phyloP scores from a whole-genome alignment of 805 yeast genomes.

The Metschnikowia borealis region DNA sequence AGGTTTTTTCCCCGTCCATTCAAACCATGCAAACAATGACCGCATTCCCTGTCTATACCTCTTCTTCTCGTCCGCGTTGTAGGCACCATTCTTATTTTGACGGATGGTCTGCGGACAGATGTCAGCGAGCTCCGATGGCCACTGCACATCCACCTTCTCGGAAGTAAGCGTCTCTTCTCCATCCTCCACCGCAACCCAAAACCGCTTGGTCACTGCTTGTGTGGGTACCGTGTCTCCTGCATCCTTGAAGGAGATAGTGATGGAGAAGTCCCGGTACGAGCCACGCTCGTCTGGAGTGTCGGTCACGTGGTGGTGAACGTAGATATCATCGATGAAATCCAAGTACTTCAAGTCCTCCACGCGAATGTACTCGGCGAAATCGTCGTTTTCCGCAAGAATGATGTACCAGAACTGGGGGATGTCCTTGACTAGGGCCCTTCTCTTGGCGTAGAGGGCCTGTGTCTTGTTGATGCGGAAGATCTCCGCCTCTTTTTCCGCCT shows the following conservation, averaged over 20 bases:
- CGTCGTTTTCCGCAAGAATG: conserved; percentile 78
- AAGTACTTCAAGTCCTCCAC: conserved; percentile 74
- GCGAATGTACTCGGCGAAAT: conserved; percentile 73
- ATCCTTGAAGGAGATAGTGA: conserved; percentile 52
- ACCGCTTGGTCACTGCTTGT: conserved; percentile 59
- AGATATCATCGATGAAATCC: conserved; percentile 62
- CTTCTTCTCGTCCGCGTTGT: conserved; percentile 52
- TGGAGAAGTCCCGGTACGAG: conserved; percentile 51
- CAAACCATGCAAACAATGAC: conserved; percentile 83
- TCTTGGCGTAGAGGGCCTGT: conserved; percentile 51
- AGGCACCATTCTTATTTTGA: conserved; percentile 27
- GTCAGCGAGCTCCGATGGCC: conserved; percentile 64
- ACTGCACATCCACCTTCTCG: conserved; percentile 49
- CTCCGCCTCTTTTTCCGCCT: conserved; percentile 59
- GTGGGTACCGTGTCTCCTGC: conserved; percentile 40
- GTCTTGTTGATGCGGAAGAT: conserved; percentile 49
- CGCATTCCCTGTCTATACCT: conserved; percentile 69
- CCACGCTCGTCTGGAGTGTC: conserved; percentile 26
- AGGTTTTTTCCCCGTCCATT: conserved; percentile 76
- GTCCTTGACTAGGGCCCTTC: conserved; percentile 49
- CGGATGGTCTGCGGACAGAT: conserved; percentile 54
- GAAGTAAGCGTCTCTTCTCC: conserved; percentile 58
- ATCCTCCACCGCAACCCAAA: conserved; percentile 45
- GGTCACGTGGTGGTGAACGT: conserved; percentile 50
- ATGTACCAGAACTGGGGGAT: conserved; percentile 86